A percentile compares a stretch with the other conserved stretches of the same genome.
phyloP scores from a whole-genome alignment of 495 filamentous ascomycete genomes.

The Aspergillus taichungensis region DNA sequence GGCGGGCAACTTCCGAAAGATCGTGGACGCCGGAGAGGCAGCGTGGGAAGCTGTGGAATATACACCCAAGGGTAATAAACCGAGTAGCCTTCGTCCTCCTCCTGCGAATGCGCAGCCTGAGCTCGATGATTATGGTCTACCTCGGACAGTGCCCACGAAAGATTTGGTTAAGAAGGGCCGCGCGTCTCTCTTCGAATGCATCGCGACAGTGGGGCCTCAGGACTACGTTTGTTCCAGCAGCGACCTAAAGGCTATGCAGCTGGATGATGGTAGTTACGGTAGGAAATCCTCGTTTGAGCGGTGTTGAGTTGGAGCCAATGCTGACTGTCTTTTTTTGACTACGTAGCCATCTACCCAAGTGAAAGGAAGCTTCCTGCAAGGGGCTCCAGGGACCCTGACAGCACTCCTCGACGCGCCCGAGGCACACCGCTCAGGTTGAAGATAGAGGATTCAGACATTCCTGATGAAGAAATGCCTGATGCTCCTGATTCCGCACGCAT shows the following conservation, averaged over 20 bases:
- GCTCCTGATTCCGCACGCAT: neutral
- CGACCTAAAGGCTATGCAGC: slow-evolving; percentile 20
- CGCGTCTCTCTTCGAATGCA: slow-evolving; percentile 39
- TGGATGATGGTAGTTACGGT: slow-evolving; percentile 26
- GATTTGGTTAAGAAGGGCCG: slow-evolving; percentile 34
- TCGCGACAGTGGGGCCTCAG: slow-evolving; percentile 18
- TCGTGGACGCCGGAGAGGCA: slow-evolving; percentile 46
- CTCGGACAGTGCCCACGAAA: slow-evolving; percentile 17
- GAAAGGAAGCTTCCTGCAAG: neutral
- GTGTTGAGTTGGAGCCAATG: no score
- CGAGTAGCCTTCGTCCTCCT: slow-evolving; percentile 18
- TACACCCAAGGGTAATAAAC: slow-evolving; percentile 28
- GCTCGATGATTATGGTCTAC: slow-evolving; percentile 48
- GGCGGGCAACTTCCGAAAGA: slow-evolving; percentile 43
- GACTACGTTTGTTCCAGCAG: slow-evolving; percentile 25
- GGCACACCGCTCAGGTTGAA: slow-evolving; percentile 3
- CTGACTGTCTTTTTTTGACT: neutral
- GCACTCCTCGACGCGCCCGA: neutral
- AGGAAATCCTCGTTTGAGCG: slow-evolving; percentile 1
- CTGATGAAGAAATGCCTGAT: slow-evolving; percentile 2
- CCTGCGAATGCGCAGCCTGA: slow-evolving; percentile 28
- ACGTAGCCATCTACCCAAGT: slow-evolving; percentile 6
- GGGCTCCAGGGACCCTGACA: neutral
- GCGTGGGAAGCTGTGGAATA: slow-evolving; percentile 52
- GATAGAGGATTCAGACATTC: slow-evolving; percentile 1